A percentile compares a stretch with the other conserved stretches of the same genome.
These are phyloP conservation scores for Cladophialophora immunda DNA, from an alignment of 2,329 filamentous ascomycete genomes.

Conservation along the genomic window DNA sequence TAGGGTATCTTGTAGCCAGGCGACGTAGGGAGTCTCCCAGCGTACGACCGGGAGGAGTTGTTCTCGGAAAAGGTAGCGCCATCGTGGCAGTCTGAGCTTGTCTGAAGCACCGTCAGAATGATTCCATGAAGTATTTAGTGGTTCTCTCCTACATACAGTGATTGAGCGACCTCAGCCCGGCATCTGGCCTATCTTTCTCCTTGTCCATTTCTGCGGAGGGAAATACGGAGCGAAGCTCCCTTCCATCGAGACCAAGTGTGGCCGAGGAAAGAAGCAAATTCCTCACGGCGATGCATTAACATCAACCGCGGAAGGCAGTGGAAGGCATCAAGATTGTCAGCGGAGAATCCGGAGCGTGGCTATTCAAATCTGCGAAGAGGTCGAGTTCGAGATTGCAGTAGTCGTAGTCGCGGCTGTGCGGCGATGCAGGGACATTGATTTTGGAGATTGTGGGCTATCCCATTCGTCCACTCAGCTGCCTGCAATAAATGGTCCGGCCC, in stretches of 20 bases:
- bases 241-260: conserved; percentile 27
- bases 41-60: conserved; percentile 83
- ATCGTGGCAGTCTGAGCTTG: conserved; percentile 80
- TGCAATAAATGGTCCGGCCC: neutral
- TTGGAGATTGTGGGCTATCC: conserved; percentile 17
- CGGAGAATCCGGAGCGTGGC: conserved; percentile 1
- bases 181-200: conserved; percentile 57
- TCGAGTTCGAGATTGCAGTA: neutral
- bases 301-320: conserved; percentile 10
- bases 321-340: conserved; percentile 5
- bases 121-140: neutral
- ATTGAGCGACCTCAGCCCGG: conserved; percentile 80
- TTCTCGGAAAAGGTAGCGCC: conserved; percentile 88
- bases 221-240: conserved; percentile 8
- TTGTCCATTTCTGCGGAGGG: conserved; percentile 47
- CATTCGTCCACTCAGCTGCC: conserved; percentile 4
- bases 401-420: conserved; percentile 17
- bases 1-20: conserved; percentile 80
- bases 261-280: conserved; percentile 3
- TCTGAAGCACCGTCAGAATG: conserved; percentile 61
- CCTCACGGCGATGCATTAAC: conserved; percentile 14
- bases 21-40: conserved; percentile 94
- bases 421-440: conserved; percentile 19
- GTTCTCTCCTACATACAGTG: conserved; percentile 64
- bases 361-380: neutral